Evolutionary conservation across 768 basidiomycete genomes (phyloP).

Genomic region (Mycena haematopus): DNA sequence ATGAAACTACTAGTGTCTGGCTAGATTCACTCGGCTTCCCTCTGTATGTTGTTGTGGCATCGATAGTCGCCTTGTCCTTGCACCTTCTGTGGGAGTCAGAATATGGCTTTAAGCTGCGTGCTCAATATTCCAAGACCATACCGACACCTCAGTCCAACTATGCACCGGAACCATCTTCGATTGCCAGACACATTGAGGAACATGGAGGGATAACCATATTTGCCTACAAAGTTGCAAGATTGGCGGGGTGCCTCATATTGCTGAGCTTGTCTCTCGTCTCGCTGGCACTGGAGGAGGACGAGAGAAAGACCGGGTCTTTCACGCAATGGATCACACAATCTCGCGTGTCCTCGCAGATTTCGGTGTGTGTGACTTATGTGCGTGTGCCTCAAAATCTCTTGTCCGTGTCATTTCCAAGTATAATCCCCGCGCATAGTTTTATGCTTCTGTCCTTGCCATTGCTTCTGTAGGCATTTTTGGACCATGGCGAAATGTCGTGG

Average conservation of each 20-base stretch:
- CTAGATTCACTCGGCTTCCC: constrained; percentile 14
- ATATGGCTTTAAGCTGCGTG: constrained; percentile 11
- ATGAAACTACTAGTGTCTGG: constrained; percentile 10
- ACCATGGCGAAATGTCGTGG: constrained; percentile 13
- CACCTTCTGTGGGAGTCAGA: constrained; percentile 11
- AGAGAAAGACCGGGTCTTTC: not conserved
- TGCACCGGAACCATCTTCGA: not conserved
- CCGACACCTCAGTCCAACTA: not conserved
- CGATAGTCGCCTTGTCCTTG: not conserved
- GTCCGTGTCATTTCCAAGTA: not conserved
- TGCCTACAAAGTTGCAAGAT: constrained; percentile 32
- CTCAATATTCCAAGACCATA: not conserved
- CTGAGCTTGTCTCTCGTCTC: constrained; percentile 30
- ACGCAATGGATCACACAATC: not conserved
- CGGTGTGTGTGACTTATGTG: constrained; percentile 23
- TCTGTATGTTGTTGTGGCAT: constrained; percentile 1
- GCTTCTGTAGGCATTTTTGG: constrained; percentile 7
- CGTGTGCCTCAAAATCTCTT: not conserved
- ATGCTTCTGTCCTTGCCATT: constrained; percentile 23
- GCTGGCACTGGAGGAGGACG: constrained; percentile 3
- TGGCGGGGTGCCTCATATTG: constrained; percentile 32
- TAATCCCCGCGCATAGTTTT: constrained; percentile 14
- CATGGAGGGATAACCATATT: constrained; percentile 35
- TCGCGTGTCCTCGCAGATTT: not conserved
- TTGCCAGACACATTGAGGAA: constrained; percentile 19